Conservation (phyloP, 2,329 filamentous ascomycete species). For the Aspergillus flavus region DNA sequence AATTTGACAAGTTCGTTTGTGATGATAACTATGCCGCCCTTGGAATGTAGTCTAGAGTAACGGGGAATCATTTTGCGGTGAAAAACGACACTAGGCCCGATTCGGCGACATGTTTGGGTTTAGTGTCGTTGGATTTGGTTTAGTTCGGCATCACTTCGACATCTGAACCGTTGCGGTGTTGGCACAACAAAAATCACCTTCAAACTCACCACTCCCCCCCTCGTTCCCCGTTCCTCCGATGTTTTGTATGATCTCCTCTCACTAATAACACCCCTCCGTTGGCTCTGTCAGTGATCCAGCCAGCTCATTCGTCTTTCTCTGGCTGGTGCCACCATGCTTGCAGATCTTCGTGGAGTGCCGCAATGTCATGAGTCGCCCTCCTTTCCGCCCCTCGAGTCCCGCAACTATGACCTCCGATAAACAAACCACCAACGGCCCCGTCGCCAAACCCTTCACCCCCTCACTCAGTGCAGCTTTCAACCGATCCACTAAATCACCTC, state of each 20-base stretch:
- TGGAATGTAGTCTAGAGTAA: neutral
- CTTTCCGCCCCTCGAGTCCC: constrained; percentile 32
- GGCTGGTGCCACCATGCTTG: constrained; percentile 41
- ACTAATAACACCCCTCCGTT: neutral
- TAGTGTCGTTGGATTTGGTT: neutral
- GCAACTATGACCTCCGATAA: constrained; percentile 55
- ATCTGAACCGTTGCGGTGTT: constrained; percentile 5
- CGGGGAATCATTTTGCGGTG: neutral
- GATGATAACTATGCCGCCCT: neutral
- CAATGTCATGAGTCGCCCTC: constrained; percentile 51
- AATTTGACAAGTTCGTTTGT: neutral
- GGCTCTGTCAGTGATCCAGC: neutral
- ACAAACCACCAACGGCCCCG: constrained; percentile 51
- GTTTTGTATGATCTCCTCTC: constrained; percentile 6
- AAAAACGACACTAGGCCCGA: neutral
- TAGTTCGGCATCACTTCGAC: constrained; percentile 3
- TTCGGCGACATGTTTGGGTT: constrained; percentile 2
- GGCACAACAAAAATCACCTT: constrained; percentile 2
- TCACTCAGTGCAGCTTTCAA: constrained; percentile 65
- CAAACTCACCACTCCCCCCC: neutral
- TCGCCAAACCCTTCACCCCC: constrained; percentile 65
- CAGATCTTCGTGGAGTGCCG: constrained; percentile 28
- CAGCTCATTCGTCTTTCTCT: constrained; percentile 11
- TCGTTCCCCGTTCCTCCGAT: neutral
- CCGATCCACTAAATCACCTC: constrained; percentile 56